Percentiles rank a stretch among this genome's conserved stretches.
These are phyloP conservation scores for Hebeloma cylindrosporum DNA, from an alignment of 768 basidiomycete species.

Conservation along the genomic window DNA sequence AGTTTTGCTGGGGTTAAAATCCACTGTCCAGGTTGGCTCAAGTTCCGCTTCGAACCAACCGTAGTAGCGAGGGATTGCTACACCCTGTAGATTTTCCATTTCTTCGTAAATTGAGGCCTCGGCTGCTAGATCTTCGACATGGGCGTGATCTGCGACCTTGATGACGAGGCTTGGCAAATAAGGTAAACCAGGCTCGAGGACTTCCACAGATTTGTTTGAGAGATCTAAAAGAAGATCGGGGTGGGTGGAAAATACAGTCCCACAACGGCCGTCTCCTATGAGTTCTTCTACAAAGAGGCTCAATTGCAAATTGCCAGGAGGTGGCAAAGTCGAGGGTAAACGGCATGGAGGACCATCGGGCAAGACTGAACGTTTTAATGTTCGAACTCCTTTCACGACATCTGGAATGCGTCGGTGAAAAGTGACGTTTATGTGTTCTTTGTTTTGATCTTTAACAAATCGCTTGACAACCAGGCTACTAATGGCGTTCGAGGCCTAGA, in stretches of 20 bases:
- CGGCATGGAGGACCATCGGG: constrained; percentile 22
- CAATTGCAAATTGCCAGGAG: constrained; percentile 13
- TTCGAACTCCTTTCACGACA: constrained; percentile 11
- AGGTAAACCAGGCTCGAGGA: constrained; percentile 6
- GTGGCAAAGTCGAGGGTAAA: constrained; percentile 18
- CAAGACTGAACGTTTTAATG: constrained; percentile 15
- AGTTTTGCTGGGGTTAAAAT: background rate
- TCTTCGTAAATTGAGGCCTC: constrained; percentile 24
- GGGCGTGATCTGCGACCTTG: constrained; percentile 17
- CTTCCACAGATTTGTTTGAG: background rate
- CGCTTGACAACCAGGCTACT: background rate
- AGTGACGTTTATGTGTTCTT: background rate
- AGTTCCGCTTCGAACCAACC: constrained; percentile 21
- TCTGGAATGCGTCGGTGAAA: constrained; percentile 7
- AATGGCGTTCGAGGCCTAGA: constrained; percentile 7
- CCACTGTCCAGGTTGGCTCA: constrained; percentile 1
- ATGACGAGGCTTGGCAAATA: constrained; percentile 21
- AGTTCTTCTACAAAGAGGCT: constrained; percentile 8
- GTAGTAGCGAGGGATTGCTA: constrained; percentile 22
- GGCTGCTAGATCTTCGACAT: constrained; percentile 13
- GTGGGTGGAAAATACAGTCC: constrained; percentile 14
- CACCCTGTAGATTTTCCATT: constrained; percentile 23
- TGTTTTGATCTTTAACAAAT: background rate
- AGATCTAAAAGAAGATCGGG: constrained; percentile 7
- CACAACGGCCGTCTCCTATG: constrained; percentile 23